Evolutionary conservation across 441 rosid genomes (phyloP).

Genomic region (Cnidoscolus chayamansa): DNA sequence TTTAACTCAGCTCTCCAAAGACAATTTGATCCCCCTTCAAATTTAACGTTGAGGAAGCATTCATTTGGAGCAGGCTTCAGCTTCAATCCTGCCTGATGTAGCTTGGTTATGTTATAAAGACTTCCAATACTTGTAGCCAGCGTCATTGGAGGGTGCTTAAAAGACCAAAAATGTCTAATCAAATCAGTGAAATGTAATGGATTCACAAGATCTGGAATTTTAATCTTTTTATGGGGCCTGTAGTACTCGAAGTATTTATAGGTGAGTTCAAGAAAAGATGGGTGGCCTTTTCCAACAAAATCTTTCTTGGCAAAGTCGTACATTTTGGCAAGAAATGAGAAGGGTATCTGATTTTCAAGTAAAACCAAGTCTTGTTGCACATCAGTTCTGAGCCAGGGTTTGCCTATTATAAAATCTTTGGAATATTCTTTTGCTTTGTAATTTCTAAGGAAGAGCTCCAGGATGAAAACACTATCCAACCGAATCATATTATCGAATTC

Average conservation of each 20-base stretch:
- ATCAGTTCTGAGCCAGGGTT: slow-evolving; percentile 22
- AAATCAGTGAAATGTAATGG: slow-evolving; percentile 25
- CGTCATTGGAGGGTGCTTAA: background rate
- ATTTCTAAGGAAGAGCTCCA: slow-evolving; percentile 27
- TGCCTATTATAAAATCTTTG: slow-evolving; percentile 18
- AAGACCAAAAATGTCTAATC: slow-evolving; percentile 14
- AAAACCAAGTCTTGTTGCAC: slow-evolving; percentile 28
- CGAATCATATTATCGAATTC: slow-evolving; percentile 25
- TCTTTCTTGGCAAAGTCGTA: background rate
- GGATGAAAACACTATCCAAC: slow-evolving; percentile 30
- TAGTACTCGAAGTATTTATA: slow-evolving; percentile 15
- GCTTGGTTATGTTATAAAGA: slow-evolving; percentile 19
- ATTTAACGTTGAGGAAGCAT: slow-evolving; percentile 19
- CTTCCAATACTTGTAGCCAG: background rate
- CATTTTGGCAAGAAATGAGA: slow-evolving; percentile 12
- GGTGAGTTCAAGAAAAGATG: slow-evolving; percentile 22
- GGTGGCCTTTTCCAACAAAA: background rate
- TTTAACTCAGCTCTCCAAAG: slow-evolving; percentile 11
- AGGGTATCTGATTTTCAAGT: slow-evolving; percentile 34
- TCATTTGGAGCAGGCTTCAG: background rate
- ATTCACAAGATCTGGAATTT: no score
- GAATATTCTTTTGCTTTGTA: background rate
- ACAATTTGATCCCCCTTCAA: background rate
- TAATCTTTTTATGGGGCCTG: background rate
- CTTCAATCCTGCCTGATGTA: slow-evolving; percentile 28